Evolutionary conservation across 306 rosid genomes (phyloP).

Genomic region (Hylodesmum podocarpum): DNA sequence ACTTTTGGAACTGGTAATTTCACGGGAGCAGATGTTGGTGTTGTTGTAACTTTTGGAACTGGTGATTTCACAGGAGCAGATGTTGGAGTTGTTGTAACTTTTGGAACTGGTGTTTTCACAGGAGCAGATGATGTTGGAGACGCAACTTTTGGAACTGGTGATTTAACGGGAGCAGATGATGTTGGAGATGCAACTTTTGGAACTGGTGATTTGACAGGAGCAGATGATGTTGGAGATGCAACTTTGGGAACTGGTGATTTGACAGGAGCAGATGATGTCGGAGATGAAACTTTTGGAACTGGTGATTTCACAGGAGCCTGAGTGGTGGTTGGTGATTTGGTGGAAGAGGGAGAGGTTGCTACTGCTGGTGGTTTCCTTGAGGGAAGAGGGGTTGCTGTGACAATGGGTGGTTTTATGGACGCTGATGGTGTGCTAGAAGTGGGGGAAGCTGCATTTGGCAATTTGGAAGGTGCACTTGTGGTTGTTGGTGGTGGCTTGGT

Average conservation of each 20-base stretch:
- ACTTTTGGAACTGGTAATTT: slow-evolving; percentile 15
- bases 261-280: slow-evolving; percentile 4
- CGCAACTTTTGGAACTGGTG: not conserved
- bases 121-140: slow-evolving; percentile 17
- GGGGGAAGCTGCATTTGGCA: slow-evolving; percentile 23
- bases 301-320: not conserved
- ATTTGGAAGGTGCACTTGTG: slow-evolving; percentile 19
- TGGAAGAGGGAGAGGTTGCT: not conserved
- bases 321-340: not conserved
- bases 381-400: not conserved
- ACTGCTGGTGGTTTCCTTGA: not conserved
- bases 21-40: slow-evolving; percentile 8
- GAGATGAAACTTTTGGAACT: not conserved
- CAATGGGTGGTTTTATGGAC: slow-evolving; percentile 2
- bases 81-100: slow-evolving; percentile 8
- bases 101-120: not conserved
- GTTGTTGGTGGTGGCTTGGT: not conserved
- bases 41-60: not conserved
- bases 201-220: not conserved
- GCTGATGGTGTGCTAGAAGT: not conserved
- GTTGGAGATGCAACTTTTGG: slow-evolving; percentile 1
- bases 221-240: not conserved
- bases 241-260: not conserved
- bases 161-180: slow-evolving; percentile 5
- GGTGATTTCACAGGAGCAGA: slow-evolving; percentile 8